Conservation (phyloP, 768 basidiomycete genomes). For the Mycena venus region DNA sequence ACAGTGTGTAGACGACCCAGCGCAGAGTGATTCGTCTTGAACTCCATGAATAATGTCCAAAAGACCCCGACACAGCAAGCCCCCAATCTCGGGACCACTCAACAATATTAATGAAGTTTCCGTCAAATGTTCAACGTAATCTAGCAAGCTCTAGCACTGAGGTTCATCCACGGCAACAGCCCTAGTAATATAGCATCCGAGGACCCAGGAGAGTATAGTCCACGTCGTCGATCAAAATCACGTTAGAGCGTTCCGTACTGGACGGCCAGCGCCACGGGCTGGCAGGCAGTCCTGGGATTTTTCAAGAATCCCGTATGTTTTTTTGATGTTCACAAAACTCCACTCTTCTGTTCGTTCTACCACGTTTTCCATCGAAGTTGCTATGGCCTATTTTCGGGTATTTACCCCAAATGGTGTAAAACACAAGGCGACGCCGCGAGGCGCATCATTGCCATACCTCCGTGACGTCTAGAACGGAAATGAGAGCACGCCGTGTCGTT, state of each 20-base stretch:
- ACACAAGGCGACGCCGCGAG: slow-evolving; percentile 2
- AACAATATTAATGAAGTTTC: neutral
- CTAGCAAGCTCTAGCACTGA: neutral
- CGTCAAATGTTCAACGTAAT: neutral
- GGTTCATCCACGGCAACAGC: neutral
- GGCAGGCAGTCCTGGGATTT: slow-evolving; percentile 4
- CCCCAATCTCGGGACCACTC: no score
- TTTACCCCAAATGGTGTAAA: slow-evolving; percentile 14
- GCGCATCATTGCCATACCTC: neutral
- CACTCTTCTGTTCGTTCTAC: neutral
- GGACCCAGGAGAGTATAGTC: neutral
- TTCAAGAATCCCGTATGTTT: neutral
- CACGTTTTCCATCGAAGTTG: neutral
- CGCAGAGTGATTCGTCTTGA: no score
- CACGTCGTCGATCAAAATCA: neutral
- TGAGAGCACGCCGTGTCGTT: neutral
- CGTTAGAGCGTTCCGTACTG: neutral
- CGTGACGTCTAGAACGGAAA: neutral
- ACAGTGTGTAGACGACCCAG: no score
- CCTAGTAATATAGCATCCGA: neutral
- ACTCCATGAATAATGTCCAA: no score
- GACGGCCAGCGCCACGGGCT: neutral
- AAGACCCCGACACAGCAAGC: no score
- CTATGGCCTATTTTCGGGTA: slow-evolving; percentile 4
- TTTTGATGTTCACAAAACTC: neutral